phyloP scores from a whole-genome alignment of 2,329 filamentous ascomycete genomes.

The Pestalotiopsis sp. region DNA sequence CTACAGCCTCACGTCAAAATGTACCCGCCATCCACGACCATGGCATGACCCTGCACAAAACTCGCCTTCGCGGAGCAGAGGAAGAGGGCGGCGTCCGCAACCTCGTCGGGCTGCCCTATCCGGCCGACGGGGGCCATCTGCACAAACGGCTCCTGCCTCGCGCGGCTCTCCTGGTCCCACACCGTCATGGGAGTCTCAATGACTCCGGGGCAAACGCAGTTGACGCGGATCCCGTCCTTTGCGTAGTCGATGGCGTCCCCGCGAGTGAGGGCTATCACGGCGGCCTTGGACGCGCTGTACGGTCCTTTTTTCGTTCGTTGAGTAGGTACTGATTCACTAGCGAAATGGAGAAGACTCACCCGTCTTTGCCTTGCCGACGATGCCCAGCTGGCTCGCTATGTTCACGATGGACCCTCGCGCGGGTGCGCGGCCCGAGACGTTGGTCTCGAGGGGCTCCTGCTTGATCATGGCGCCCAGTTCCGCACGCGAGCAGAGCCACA shows the following conservation, averaged over 20 bases:
- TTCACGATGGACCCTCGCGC: constrained; percentile 51
- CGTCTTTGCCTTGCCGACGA: constrained; percentile 47
- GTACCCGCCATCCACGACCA: constrained; percentile 57
- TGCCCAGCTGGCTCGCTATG: constrained; percentile 53
- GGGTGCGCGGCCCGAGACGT: constrained; percentile 35
- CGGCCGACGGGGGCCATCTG: constrained; percentile 52
- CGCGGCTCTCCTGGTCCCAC: constrained; percentile 37
- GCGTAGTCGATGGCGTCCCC: constrained; percentile 61
- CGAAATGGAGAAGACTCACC: background rate
- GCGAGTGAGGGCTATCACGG: constrained; percentile 59
- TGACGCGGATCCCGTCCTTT: constrained; percentile 37
- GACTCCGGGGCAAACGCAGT: constrained; percentile 43
- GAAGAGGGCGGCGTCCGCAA: constrained; percentile 52
- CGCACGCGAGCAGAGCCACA: constrained; percentile 48
- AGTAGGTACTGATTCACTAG: background rate
- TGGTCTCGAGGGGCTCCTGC: constrained; percentile 43
- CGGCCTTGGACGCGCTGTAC: constrained; percentile 61
- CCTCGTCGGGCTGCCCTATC: constrained; percentile 51
- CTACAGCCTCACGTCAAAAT: constrained; percentile 16
- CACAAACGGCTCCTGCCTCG: constrained; percentile 40
- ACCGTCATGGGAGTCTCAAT: constrained; percentile 51
- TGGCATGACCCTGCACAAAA: constrained; percentile 53
- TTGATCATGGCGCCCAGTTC: constrained; percentile 46
- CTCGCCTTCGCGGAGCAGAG: constrained; percentile 49
- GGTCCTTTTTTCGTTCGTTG: constrained; percentile 36